A percentile compares a stretch with the other conserved stretches of the same genome.
Evolutionary conservation across 192 early-diverging fungal species (phyloP).

Genomic region (Rhizoclosmatium sp.): DNA sequence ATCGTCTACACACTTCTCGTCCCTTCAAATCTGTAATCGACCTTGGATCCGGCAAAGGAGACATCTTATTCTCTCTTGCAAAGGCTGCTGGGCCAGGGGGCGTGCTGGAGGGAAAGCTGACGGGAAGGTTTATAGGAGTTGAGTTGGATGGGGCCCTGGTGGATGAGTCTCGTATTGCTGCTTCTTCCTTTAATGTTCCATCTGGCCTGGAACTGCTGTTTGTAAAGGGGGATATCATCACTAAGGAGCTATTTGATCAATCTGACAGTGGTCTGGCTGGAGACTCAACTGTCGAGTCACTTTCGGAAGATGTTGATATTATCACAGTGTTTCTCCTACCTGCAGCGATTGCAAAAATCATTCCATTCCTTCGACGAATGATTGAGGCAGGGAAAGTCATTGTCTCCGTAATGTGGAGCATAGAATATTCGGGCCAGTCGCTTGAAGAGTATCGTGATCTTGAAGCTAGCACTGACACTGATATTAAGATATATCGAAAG

Average conservation of each 20-base stretch:
- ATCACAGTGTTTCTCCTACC: constrained; percentile 13
- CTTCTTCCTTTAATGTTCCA: background rate
- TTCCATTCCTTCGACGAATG: background rate
- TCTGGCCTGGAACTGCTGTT: background rate
- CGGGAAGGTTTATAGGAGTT: constrained; percentile 6
- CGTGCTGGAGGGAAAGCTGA: background rate
- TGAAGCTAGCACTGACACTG: background rate
- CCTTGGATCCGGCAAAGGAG: constrained; percentile 17
- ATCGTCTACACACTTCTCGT: background rate
- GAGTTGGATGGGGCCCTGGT: constrained; percentile 9
- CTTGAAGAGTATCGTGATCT: constrained; percentile 15
- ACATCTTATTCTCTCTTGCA: constrained; percentile 1
- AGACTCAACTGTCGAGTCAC: background rate
- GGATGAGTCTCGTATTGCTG: background rate
- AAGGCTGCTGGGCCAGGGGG: background rate
- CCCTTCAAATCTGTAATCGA: constrained; percentile 2
- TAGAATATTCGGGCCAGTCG: constrained; percentile 3
- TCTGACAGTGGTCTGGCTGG: background rate
- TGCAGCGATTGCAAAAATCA: constrained; percentile 2
- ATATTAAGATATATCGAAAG: background rate
- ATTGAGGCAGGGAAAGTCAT: constrained; percentile 11
- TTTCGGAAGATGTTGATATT: background rate
- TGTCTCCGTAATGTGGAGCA: background rate
- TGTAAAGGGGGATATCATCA: background rate
- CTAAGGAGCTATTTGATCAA: background rate